Evolutionary conservation across 257 asterid genomes (phyloP), one percentile per base, ranked within the genome.

Genomic region (Solanum raphanifolium): DNA sequence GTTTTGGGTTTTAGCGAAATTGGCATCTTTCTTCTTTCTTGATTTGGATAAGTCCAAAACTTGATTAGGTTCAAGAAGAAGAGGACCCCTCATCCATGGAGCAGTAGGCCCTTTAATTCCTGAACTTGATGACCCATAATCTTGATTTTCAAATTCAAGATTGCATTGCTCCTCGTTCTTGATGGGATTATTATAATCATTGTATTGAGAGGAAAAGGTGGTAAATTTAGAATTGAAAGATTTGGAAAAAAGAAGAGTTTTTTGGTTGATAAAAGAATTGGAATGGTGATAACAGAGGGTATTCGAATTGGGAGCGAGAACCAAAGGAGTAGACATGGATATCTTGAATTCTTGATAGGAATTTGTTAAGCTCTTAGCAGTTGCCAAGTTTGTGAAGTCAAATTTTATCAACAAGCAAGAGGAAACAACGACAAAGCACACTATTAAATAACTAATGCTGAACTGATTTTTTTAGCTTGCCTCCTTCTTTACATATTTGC

Each of bases 11-110:
- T 69, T 35, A 32, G 83, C 88, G 27, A 88, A 86, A 86, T 48
- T 27, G 78, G 88, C 65, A 60, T 88, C 94, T 90, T 86, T 94
- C 86, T 62, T 93, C 31, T 35, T 88, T 87, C 90, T 93, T 78
- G 81, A 87, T 74, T 82, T 93, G 66, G 84, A 86, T 72, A 93
- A 86, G 81, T 93, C 88, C 91, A 95, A 41, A 7, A 95, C 90
- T 88, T 95, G 94, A 60, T 86, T 89, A 88, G 93, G 93, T 90
- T 93, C 93, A 43, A 97, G 93, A 36, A 92, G 89, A 15, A 95
- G 98, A 65, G 96, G 95, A 36, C 91, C 93, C 89, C 88, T 93
- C 98, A 95, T 95, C 99, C 99, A 95, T 58, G 99, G 99, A 87
- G 99, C 96, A 60, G 96, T 97, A 84, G 96, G 99, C 7, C 94